Conservation (phyloP, 441 rosid species). For the Gossypium gossypioides region DNA sequence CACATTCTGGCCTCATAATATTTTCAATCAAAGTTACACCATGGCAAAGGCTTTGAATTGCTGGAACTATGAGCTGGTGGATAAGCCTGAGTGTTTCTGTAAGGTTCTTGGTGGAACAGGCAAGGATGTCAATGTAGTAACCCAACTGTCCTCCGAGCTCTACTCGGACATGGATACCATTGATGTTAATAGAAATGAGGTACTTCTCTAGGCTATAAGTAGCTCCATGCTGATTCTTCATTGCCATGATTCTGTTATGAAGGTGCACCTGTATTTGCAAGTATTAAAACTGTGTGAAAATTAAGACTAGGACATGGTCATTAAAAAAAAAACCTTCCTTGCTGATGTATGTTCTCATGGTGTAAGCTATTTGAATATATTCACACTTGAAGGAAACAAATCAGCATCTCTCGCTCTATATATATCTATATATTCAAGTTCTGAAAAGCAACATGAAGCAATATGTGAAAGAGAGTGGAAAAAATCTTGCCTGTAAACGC, state of each 20-base stretch:
- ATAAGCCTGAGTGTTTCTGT: conserved; percentile 73
- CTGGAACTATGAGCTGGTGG: conserved; percentile 66
- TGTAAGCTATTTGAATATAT: background rate
- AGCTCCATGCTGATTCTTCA: conserved; percentile 77
- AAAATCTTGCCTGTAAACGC: conserved; percentile 58
- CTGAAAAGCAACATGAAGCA: background rate
- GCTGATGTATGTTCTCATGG: background rate
- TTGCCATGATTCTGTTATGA: conserved; percentile 58
- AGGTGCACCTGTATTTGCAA: conserved; percentile 63
- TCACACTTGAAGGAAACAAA: no score
- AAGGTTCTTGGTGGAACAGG: conserved; percentile 80
- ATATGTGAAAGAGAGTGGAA: background rate
- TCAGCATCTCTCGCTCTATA: no score
- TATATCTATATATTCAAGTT: no score
- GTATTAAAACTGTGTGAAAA: background rate
- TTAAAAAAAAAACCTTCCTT: background rate
- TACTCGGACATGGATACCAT: conserved; percentile 58
- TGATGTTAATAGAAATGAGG: conserved; percentile 64
- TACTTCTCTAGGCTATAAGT: conserved; percentile 74
- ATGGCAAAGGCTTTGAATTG: conserved; percentile 67
- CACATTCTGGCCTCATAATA: conserved; percentile 72
- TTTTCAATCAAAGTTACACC: conserved; percentile 76
- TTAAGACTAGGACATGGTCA: background rate
- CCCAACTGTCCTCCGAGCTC: conserved; percentile 81
- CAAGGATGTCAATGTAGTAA: conserved; percentile 71